Evolutionary conservation across 257 asterid genomes (phyloP).

Genomic region (Agastache rugosa): DNA sequence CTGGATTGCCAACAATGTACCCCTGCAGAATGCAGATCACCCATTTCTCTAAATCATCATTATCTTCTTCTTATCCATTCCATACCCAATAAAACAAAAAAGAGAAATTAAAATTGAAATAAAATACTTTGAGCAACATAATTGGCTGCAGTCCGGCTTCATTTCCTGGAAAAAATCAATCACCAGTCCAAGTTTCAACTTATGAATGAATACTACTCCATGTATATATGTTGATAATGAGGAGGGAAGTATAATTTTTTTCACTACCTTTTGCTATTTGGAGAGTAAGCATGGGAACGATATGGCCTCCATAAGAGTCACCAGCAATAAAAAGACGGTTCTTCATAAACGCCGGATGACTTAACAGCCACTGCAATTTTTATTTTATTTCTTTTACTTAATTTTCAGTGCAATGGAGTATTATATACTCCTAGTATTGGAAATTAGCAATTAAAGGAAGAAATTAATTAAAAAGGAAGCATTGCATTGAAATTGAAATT

Average conservation of each 20-base stretch:
- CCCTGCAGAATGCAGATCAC: conserved; percentile 44
- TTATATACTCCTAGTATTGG: no score
- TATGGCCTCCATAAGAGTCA: conserved; percentile 63
- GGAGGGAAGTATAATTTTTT: no score
- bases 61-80: not conserved
- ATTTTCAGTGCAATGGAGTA: no score
- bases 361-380: conserved; percentile 55
- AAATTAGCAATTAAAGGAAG: no score
- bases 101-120: no score
- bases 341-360: conserved; percentile 47
- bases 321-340: conserved; percentile 54
- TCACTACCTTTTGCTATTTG: conserved; percentile 52
- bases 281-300: conserved; percentile 46
- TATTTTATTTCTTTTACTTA: no score
- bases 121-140: conserved; percentile 46
- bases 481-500: no score
- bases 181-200: not conserved
- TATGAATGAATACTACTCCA: no score
- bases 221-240: not conserved
- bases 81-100: not conserved
- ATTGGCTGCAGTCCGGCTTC: conserved; percentile 53
- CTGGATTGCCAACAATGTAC: conserved; percentile 51
- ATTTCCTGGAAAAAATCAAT: conserved; percentile 48
- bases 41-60: not conserved
- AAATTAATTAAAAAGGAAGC: not conserved